Evolutionary conservation across 495 filamentous ascomycete genomes (phyloP).

Genomic region (Penicillium angulare): DNA sequence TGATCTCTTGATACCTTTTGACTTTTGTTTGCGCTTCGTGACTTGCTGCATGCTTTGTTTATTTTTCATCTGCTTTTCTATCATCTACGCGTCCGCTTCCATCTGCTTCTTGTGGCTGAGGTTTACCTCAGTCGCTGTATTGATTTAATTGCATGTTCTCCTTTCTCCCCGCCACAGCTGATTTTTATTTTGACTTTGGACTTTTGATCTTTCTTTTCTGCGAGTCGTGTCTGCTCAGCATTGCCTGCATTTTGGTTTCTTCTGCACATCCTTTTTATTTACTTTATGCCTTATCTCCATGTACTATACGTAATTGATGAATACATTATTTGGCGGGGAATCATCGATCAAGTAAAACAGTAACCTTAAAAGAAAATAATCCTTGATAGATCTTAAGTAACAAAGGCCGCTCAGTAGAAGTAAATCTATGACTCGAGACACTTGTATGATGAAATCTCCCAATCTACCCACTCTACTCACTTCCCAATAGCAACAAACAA

Average conservation of each 20-base stretch:
- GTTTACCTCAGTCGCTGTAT: conserved; percentile 24
- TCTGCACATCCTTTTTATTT: conserved; percentile 35
- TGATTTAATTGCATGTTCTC: conserved; percentile 24
- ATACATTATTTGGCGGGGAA: conserved; percentile 40
- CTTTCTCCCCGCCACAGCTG: conserved; percentile 16
- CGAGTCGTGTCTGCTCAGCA: conserved; percentile 15
- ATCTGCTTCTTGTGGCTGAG: conserved; percentile 23
- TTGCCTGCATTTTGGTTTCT: conserved; percentile 18
- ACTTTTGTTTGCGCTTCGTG: conserved; percentile 6
- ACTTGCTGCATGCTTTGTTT: background rate
- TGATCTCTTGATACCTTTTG: conserved; percentile 34
- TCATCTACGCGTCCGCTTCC: conserved; percentile 7
- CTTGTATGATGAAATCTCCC: too few species aligned
- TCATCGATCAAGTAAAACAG: background rate
- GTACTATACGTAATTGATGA: conserved; percentile 48
- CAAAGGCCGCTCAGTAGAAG: too few species aligned
- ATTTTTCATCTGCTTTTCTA: conserved; percentile 15
- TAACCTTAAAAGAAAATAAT: background rate
- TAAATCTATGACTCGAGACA: too few species aligned
- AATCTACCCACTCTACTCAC: conserved; percentile 36
- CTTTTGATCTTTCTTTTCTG: conserved; percentile 4
- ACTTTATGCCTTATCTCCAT: conserved; percentile 35
- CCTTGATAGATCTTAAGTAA: too few species aligned
- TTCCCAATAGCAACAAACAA: conserved; percentile 93
- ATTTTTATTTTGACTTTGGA: conserved; percentile 11